A percentile compares a stretch with the other conserved stretches of the same genome.
These are phyloP conservation scores for Pleurotus platypus DNA, from an alignment of 768 basidiomycete species.

Conservation along the genomic window DNA sequence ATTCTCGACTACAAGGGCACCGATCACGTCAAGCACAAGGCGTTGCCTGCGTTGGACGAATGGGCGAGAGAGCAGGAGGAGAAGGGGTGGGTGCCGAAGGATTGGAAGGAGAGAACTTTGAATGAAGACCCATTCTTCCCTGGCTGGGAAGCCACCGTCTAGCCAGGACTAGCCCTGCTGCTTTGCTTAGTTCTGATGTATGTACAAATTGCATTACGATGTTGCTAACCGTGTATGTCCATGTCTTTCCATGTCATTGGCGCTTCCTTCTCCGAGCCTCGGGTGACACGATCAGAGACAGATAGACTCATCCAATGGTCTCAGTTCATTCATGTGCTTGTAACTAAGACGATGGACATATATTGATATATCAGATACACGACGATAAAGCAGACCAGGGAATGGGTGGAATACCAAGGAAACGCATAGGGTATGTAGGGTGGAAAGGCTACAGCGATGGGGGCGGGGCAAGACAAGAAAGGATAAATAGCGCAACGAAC, in stretches of 20 bases:
- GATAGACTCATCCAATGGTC: too few relatives aligned
- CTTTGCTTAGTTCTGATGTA: too few relatives aligned
- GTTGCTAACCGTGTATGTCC: too few relatives aligned
- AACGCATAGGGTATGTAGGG: not conserved
- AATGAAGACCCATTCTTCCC: conserved; percentile 51
- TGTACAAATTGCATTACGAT: too few relatives aligned
- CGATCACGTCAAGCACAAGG: conserved; percentile 35
- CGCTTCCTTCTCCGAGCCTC: too few relatives aligned
- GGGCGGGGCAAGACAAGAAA: not conserved
- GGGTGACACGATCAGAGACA: too few relatives aligned
- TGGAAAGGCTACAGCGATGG: conserved; percentile 3
- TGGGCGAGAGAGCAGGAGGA: conserved; percentile 50
- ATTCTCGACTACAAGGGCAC: conserved; percentile 43
- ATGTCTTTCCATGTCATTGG: too few relatives aligned
- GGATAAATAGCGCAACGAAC: conserved; percentile 1
- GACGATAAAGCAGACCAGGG: not conserved
- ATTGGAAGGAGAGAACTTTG: conserved; percentile 47
- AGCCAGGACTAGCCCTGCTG: not conserved
- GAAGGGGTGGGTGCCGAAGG: conserved; percentile 38
- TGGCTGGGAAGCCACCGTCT: conserved; percentile 29
- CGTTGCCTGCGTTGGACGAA: conserved; percentile 39
- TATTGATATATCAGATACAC: conserved; percentile 7
- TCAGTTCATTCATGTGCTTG: too few relatives aligned
- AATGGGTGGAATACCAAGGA: not conserved
- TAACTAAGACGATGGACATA: not conserved